Percentiles rank a stretch among this genome's conserved stretches.
These are phyloP conservation scores for Cudoniella acicularis DNA, from an alignment of 495 filamentous ascomycete species.

Conservation along the genomic window DNA sequence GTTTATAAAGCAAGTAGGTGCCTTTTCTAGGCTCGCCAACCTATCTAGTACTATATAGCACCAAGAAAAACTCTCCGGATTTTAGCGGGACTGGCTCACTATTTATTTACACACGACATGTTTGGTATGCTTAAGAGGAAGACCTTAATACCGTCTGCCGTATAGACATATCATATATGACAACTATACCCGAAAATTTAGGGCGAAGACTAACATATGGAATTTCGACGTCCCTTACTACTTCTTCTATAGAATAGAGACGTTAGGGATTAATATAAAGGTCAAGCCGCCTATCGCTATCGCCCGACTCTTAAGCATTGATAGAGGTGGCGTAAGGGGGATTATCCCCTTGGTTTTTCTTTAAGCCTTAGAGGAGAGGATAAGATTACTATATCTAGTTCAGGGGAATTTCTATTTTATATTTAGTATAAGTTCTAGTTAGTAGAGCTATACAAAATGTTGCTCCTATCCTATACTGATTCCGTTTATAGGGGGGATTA, in stretches of 20 bases:
- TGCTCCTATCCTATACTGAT: not conserved
- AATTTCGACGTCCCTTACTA: slow-evolving; percentile 22
- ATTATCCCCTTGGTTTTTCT: slow-evolving; percentile 22
- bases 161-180: slow-evolving; percentile 19
- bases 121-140: slow-evolving; percentile 11
- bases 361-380: slow-evolving; percentile 14
- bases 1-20: not conserved
- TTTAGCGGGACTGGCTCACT: not conserved
- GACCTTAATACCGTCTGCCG: slow-evolving; percentile 14
- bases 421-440: slow-evolving; percentile 26
- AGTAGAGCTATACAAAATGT: not conserved
- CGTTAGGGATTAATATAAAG: slow-evolving; percentile 14
- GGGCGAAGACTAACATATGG: slow-evolving; percentile 8
- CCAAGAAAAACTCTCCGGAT: not conserved
- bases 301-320: slow-evolving; percentile 23
- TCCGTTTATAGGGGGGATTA: slow-evolving; percentile 9
- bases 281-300: slow-evolving; percentile 22
- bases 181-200: slow-evolving; percentile 13
- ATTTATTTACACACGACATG: slow-evolving; percentile 7
- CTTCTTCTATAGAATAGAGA: slow-evolving; percentile 18
- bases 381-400: slow-evolving; percentile 18
- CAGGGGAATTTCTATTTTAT: slow-evolving; percentile 22
- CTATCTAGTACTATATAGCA: not conserved
- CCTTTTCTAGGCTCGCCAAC: not conserved
- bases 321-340: slow-evolving; percentile 26